A percentile compares a stretch with the other conserved stretches of the same genome.
These are phyloP conservation scores for Penicillium fimorum DNA, from an alignment of 495 filamentous ascomycete species.

Conservation along the genomic window DNA sequence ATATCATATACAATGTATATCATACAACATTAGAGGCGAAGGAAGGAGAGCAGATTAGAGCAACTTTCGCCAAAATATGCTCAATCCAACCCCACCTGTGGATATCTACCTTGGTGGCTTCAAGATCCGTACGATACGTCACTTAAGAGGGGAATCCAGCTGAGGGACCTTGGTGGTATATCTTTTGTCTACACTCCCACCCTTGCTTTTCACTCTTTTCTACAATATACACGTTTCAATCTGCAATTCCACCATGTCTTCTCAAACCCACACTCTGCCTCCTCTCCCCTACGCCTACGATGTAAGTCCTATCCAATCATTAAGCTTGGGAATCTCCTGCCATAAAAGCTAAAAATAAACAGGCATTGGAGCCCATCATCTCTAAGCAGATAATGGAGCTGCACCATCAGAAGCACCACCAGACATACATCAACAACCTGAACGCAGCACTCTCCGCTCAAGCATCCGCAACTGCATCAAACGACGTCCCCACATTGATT, in stretches of 20 bases:
- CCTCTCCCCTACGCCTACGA: conserved; percentile 46
- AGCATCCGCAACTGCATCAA: conserved; percentile 38
- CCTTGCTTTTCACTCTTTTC: not conserved
- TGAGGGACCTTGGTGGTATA: conserved; percentile 20
- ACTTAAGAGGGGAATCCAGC: conserved; percentile 8
- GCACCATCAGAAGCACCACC: conserved; percentile 66
- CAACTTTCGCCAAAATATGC: conserved; percentile 7
- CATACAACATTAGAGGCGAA: no score
- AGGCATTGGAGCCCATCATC: conserved; percentile 90
- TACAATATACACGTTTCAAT: not conserved
- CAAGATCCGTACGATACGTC: not conserved
- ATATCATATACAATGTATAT: no score
- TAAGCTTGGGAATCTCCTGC: not conserved
- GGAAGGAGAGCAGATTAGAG: not conserved
- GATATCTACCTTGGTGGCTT: conserved; percentile 21
- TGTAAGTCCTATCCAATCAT: conserved; percentile 24
- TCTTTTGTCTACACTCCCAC: not conserved
- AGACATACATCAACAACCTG: conserved; percentile 64
- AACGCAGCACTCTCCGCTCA: conserved; percentile 55
- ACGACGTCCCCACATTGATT: conserved; percentile 61
- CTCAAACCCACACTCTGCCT: conserved; percentile 33
- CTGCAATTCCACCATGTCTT: conserved; percentile 10
- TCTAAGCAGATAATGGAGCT: conserved; percentile 95
- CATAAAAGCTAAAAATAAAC: conserved; percentile 5
- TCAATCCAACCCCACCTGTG: conserved; percentile 9